Conservation (phyloP, 140 eudicot genomes). For the Anethum foeniculum region DNA sequence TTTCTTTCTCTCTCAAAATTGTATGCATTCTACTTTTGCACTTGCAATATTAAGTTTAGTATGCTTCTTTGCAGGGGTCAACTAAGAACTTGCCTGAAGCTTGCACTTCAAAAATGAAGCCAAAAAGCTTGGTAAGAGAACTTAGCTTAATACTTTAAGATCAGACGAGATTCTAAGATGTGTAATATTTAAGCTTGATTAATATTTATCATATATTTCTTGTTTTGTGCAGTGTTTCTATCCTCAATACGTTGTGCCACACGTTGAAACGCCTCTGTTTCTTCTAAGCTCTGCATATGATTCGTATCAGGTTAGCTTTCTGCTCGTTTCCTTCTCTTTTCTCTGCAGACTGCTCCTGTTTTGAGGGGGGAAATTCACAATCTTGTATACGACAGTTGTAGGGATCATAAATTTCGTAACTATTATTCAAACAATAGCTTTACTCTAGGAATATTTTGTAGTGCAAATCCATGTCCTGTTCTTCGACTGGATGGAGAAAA, state of each 20-base stretch:
- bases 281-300: conserved; percentile 5
- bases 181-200: too few species aligned
- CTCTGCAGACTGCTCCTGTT: too few species aligned
- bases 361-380: too few species aligned
- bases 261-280: conserved; percentile 10
- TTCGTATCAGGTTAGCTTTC: conserved; percentile 3
- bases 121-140: conserved; percentile 24
- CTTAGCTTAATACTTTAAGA: too few species aligned
- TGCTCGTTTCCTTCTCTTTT: neutral
- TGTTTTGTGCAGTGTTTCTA: neutral
- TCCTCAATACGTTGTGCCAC: conserved; percentile 8
- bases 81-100: conserved; percentile 53
- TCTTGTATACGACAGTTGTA: neutral
- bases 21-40: too few species aligned
- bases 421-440: too few species aligned
- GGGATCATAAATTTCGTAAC: neutral
- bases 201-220: neutral
- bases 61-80: conserved; percentile 35
- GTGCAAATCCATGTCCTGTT: neutral
- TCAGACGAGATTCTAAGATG: neutral
- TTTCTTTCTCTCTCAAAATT: neutral
- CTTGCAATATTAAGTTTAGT: too few species aligned
- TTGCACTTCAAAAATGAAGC: conserved; percentile 55
- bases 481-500: neutral
- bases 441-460: neutral